Evolutionary conservation across 1,284 basidiomycete species (phyloP), one percentile per base, ranked within the genome.

Genomic region (Cystobasidium sp.): DNA sequence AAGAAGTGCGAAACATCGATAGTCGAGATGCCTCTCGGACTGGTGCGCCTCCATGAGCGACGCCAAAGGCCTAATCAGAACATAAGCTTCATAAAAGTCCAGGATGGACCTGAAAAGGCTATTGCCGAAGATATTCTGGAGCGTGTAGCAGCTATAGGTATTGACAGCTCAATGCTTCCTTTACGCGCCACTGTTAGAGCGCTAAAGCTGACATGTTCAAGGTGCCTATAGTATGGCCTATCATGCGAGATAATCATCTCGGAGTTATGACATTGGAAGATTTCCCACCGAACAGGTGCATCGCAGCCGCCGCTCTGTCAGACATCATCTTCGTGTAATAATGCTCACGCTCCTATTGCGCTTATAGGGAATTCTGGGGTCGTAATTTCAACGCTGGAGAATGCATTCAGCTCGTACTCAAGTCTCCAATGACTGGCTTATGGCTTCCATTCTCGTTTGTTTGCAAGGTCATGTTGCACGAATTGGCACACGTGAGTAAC

Each of bases 401-500:
- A 66, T 65, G 62, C 52, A 73, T 73, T 14, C 70, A 73, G 53
- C 63, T 73, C 14, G 70, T 73, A 20, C 41, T 73, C 39, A 73
- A 73, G 44, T 73, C 70, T 31, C 63, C 62, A 9, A 37, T 46
- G 6, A 73, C 49, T 22, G 70, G 70, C 4, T 47, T 41, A 5
- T 73, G 70, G 70, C 63, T 73, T 6, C 70, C 70, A 3, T 73
- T 65, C 37, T 66, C 70, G 24, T 73, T 73, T 31, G 63, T 73
- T n/a, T 73, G 70, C 37, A 55, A 52, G 22, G 70, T 73, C 20
- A 73, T 73, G 70, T n/a, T 73, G 8, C 70, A 73, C 55, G 70
- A 73, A 53, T 63, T 73, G 5, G 70, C 70, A 12, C 70, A 73
- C 58, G 70, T 73, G 41, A 46, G 63, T 37, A 18, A 43, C 16